Percentiles rank a stretch among this genome's conserved stretches.
phyloP scores from a whole-genome alignment of 805 yeast genomes.

The Saccharomycopsis javanensis region DNA sequence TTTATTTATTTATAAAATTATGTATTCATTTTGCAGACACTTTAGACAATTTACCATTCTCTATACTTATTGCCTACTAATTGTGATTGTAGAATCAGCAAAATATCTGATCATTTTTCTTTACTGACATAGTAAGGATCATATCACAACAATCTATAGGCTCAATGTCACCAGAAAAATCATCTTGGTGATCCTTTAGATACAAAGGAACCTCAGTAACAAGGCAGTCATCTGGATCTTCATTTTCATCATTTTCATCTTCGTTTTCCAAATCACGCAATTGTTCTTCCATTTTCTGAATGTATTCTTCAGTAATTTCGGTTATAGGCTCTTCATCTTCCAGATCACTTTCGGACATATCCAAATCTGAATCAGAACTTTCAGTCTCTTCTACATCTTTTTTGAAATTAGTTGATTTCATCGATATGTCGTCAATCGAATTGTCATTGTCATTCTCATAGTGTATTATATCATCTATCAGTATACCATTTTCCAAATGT shows the following conservation, averaged over 20 bases:
- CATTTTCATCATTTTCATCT: constrained; percentile 19
- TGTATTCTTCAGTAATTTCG: constrained; percentile 1
- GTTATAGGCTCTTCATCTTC: constrained; percentile 19
- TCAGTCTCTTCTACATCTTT: constrained; percentile 10
- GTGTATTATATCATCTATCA: constrained; percentile 17
- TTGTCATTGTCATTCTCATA: constrained; percentile 4
- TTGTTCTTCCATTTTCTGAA: constrained; percentile 4
- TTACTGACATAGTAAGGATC: constrained; percentile 25
- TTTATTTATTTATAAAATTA: neutral
- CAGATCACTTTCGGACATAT: constrained; percentile 18
- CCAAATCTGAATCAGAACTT: constrained; percentile 19
- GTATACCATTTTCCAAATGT: constrained; percentile 24
- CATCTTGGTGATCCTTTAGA: constrained; percentile 16
- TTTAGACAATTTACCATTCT: neutral
- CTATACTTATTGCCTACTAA: neutral
- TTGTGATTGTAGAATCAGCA: neutral
- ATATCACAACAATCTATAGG: constrained; percentile 66
- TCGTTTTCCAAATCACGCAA: neutral
- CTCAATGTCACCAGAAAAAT: constrained; percentile 24
- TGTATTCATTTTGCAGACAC: neutral
- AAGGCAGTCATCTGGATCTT: constrained; percentile 6
- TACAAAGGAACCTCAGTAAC: constrained; percentile 5
- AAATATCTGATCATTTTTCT: neutral
- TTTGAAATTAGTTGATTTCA: neutral
- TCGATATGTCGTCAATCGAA: neutral